Conservation (phyloP, 176 grass and related monocot species). For the Raddia guianensis region DNA sequence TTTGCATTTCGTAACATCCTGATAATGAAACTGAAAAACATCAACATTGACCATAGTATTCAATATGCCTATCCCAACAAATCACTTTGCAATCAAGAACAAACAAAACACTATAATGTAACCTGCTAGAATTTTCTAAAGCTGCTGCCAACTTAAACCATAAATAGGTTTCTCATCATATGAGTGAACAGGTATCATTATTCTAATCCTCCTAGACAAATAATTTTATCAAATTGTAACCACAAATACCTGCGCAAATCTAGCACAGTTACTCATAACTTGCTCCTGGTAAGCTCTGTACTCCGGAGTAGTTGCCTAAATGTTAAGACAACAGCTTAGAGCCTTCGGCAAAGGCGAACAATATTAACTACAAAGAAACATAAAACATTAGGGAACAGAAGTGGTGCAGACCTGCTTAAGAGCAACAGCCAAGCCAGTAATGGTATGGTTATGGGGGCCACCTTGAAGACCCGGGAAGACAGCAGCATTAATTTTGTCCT, state of each 20-base stretch:
- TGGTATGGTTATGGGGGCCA: slow-evolving; percentile 99
- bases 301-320: slow-evolving; percentile 80
- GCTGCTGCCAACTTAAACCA: slow-evolving; percentile 9
- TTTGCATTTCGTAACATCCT: slow-evolving; percentile 33
- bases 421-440: slow-evolving; percentile 94
- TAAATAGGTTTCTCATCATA: slow-evolving; percentile 11
- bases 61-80: slow-evolving; percentile 3
- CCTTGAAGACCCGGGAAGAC: slow-evolving; percentile 99
- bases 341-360: slow-evolving; percentile 26
- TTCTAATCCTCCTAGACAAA: background rate
- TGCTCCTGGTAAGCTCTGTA: slow-evolving; percentile 97
- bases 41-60: background rate
- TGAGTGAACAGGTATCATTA: background rate
- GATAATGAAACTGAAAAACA: slow-evolving; percentile 21
- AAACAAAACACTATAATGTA: slow-evolving; percentile 4
- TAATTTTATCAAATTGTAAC: slow-evolving; percentile 3
- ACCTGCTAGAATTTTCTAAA: background rate
- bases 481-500: slow-evolving; percentile 96
- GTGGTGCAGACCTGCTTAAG: slow-evolving; percentile 83
- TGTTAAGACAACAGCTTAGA: slow-evolving; percentile 24
- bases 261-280: slow-evolving; percentile 92
- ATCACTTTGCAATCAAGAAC: slow-evolving; percentile 29
- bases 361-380: slow-evolving; percentile 25
- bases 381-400: slow-evolving; percentile 32
- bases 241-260: slow-evolving; percentile 80